phyloP scores from a whole-genome alignment of 495 filamentous ascomycete genomes.

The Tetracladium setigerum region DNA sequence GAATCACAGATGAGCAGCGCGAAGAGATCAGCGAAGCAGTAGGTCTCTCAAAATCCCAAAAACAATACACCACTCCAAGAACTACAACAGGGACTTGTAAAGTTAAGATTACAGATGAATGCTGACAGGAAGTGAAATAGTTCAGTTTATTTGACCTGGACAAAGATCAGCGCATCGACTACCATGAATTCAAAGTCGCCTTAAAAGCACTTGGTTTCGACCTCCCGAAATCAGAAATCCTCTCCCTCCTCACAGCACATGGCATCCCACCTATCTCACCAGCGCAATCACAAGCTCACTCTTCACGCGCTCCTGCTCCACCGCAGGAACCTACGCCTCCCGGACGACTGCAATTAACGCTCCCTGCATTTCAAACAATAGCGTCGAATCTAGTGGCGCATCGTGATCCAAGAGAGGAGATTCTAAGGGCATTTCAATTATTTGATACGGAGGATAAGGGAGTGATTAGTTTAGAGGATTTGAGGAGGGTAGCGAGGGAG shows the following conservation, averaged over 20 bases:
- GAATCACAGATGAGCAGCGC: constrained; percentile 75
- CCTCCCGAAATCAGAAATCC: constrained; percentile 73
- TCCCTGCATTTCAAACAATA: constrained; percentile 66
- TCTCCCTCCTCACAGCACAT: constrained; percentile 64
- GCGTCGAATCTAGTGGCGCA: constrained; percentile 72
- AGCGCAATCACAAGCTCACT: constrained; percentile 18
- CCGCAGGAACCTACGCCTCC: constrained; percentile 22
- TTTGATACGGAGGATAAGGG: constrained; percentile 75
- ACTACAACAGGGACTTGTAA: neutral
- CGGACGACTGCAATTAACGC: constrained; percentile 57
- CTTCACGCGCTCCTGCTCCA: constrained; percentile 28
- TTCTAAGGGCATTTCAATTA: constrained; percentile 80
- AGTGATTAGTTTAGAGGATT: constrained; percentile 76
- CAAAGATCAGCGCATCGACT: constrained; percentile 88
- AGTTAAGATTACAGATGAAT: no score
- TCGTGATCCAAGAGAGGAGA: constrained; percentile 85
- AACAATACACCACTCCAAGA: constrained; percentile 4
- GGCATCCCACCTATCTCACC: constrained; percentile 45
- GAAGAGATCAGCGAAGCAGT: constrained; percentile 89
- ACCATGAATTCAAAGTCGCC: constrained; percentile 96
- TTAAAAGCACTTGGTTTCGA: constrained; percentile 96
- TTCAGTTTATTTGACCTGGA: constrained; percentile 97
- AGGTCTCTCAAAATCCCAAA: constrained; percentile 25
- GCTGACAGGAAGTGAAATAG: constrained; percentile 34
- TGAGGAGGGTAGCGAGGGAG: constrained; percentile 81